These are phyloP conservation scores for Umbellularia californica DNA, from an alignment of 164 flowering plant genomes.

Conservation along the genomic window DNA sequence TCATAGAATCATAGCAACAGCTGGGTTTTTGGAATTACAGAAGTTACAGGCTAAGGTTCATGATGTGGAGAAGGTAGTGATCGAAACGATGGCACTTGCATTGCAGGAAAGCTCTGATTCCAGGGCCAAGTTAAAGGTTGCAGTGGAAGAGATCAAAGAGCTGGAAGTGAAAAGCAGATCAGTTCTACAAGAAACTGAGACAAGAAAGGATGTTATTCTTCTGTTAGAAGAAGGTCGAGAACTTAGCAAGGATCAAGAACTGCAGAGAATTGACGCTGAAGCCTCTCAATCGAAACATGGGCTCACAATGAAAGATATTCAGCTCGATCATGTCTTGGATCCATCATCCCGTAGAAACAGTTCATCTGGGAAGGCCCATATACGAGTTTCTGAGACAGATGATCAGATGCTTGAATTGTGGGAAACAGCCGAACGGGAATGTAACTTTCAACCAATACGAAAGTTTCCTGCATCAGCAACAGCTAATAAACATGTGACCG, in stretches of 20 bases:
- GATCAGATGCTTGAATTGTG: constrained; percentile 71
- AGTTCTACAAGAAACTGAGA: background rate
- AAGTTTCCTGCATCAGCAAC: constrained; percentile 19
- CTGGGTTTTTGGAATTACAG: constrained; percentile 45
- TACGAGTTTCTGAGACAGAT: constrained; percentile 25
- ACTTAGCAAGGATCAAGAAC: constrained; percentile 12
- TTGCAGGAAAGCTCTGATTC: constrained; percentile 21
- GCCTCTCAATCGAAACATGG: constrained; percentile 25
- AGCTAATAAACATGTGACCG: constrained; percentile 8
- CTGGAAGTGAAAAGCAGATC: constrained; percentile 18
- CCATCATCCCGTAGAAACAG: constrained; percentile 23
- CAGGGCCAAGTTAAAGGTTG: constrained; percentile 24
- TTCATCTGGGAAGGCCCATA: constrained; percentile 17
- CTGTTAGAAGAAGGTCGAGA: constrained; percentile 8
- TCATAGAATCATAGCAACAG: constrained; percentile 6
- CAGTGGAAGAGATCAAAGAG: constrained; percentile 28
- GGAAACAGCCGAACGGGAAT: constrained; percentile 51
- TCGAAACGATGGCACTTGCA: constrained; percentile 32
- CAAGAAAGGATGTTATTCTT: constrained; percentile 12
- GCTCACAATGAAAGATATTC: constrained; percentile 68
- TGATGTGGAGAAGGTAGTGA: constrained; percentile 47
- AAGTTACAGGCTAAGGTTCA: constrained; percentile 44
- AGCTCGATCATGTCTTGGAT: constrained; percentile 63
- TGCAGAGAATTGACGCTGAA: constrained; percentile 25
- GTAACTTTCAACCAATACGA: constrained; percentile 11